Evolutionary conservation across 495 filamentous ascomycete genomes (phyloP).

Genomic region (Entonaema liquescens): DNA sequence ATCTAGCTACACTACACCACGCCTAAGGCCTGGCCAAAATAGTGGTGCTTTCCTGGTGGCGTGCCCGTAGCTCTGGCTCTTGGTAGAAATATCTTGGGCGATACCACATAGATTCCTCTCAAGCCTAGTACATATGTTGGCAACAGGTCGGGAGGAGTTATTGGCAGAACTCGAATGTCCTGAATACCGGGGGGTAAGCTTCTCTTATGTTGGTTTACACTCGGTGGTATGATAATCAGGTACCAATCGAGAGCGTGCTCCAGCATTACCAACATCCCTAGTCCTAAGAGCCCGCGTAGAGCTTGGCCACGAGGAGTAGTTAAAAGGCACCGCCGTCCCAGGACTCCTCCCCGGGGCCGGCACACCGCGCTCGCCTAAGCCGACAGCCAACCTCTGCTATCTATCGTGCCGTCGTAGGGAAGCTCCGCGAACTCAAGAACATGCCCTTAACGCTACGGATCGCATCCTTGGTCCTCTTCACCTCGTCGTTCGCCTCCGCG

Average conservation of each 20-base stretch:
- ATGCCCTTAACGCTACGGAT: conserved; percentile 95
- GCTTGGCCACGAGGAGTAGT: background rate
- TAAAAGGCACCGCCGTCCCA: too few species aligned
- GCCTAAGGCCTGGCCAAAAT: conserved; percentile 4
- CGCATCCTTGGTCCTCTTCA: conserved; percentile 79
- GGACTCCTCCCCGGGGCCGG: background rate
- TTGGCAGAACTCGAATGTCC: too few species aligned
- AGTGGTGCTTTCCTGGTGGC: background rate
- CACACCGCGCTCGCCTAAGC: background rate
- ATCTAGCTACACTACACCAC: background rate
- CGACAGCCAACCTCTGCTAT: conserved; percentile 5
- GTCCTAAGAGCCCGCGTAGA: background rate
- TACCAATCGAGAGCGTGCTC: background rate
- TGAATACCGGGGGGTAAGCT: background rate
- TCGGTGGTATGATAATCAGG: background rate
- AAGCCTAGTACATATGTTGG: too few species aligned
- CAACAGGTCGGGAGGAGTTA: too few species aligned
- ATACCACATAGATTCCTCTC: too few species aligned
- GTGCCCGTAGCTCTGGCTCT: background rate
- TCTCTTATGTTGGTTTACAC: background rate
- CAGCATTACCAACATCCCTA: background rate
- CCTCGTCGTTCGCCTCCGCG: conserved; percentile 72
- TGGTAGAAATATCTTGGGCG: background rate
- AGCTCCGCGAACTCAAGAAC: conserved; percentile 78
- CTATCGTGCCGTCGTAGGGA: conserved; percentile 54